Conservation (phyloP, 2,329 filamentous ascomycete species). For the Aspergillus luchuensis region DNA sequence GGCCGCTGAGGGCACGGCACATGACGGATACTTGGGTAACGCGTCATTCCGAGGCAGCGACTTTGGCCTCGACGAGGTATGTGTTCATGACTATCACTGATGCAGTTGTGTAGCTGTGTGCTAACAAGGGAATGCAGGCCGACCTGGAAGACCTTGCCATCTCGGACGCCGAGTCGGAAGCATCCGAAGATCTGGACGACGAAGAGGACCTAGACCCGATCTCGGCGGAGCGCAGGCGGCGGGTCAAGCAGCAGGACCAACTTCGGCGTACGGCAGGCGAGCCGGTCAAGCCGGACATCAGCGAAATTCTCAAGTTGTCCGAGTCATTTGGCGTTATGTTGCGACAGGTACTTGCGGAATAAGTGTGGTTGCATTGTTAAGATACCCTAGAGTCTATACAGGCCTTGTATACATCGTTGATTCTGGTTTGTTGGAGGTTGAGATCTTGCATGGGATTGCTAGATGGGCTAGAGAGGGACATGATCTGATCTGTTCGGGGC, state of each 20-base stretch:
- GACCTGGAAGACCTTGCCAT: conserved; percentile 86
- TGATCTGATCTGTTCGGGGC: conserved; percentile 4
- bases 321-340: conserved; percentile 82
- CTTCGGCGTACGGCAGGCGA: conserved; percentile 80
- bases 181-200: conserved; percentile 66
- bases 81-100: conserved; percentile 17
- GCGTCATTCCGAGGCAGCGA: conserved; percentile 72
- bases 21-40: conserved; percentile 56
- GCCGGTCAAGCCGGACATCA: conserved; percentile 76
- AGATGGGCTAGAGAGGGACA: conserved; percentile 4
- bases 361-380: conserved; percentile 25
- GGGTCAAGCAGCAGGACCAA: conserved; percentile 76
- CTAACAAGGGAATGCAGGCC: conserved; percentile 41
- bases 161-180: conserved; percentile 69
- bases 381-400: conserved; percentile 22
- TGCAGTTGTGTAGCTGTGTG: no score
- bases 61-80: conserved; percentile 82
- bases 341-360: conserved; percentile 76
- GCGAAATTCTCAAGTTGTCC: conserved; percentile 76
- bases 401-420: conserved; percentile 5
- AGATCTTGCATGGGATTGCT: conserved; percentile 10
- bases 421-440: conserved; percentile 1
- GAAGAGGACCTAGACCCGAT: conserved; percentile 86
- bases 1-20: conserved; percentile 72
- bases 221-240: conserved; percentile 75